Conservation (phyloP, 2,329 filamentous ascomycete genomes). For the Aspergillus sp. region DNA sequence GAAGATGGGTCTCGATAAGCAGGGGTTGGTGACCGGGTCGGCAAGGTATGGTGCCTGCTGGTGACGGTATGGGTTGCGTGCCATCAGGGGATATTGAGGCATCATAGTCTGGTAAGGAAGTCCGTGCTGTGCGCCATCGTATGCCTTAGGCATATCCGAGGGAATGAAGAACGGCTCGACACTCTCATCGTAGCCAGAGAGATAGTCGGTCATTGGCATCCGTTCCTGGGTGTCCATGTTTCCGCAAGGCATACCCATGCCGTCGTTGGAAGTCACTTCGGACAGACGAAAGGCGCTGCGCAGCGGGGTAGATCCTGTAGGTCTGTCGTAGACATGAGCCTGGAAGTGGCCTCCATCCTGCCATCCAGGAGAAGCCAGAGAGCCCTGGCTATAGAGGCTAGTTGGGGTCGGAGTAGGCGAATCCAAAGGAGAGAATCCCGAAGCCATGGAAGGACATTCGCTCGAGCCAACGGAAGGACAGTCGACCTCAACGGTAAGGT, state of each 20-base stretch:
- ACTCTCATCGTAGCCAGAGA: slow-evolving; percentile 33
- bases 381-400: slow-evolving; percentile 34
- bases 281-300: slow-evolving; percentile 31
- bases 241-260: slow-evolving; percentile 23
- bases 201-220: slow-evolving; percentile 30
- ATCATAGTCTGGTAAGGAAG: slow-evolving; percentile 31
- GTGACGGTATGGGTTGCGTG: slow-evolving; percentile 29
- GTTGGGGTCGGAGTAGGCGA: slow-evolving; percentile 36
- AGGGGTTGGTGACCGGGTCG: slow-evolving; percentile 34
- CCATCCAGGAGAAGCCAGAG: slow-evolving; percentile 33
- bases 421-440: slow-evolving; percentile 36
- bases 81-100: slow-evolving; percentile 31
- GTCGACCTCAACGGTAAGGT: slow-evolving; percentile 34
- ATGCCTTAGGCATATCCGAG: slow-evolving; percentile 31
- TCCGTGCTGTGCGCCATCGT: slow-evolving; percentile 20
- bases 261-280: slow-evolving; percentile 28
- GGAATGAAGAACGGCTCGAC: slow-evolving; percentile 35
- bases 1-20: slow-evolving; percentile 35
- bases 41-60: slow-evolving; percentile 29
- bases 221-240: slow-evolving; percentile 29
- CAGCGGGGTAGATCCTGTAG: slow-evolving; percentile 24
- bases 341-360: slow-evolving; percentile 25
- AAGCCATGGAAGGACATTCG: slow-evolving; percentile 36
- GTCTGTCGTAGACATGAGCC: slow-evolving; percentile 25
- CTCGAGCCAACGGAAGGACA: slow-evolving; percentile 34